A percentile compares a stretch with the other conserved stretches of the same genome.
These are phyloP conservation scores for Citrullus colocynthis DNA, from an alignment of 306 rosid species.

Conservation along the genomic window DNA sequence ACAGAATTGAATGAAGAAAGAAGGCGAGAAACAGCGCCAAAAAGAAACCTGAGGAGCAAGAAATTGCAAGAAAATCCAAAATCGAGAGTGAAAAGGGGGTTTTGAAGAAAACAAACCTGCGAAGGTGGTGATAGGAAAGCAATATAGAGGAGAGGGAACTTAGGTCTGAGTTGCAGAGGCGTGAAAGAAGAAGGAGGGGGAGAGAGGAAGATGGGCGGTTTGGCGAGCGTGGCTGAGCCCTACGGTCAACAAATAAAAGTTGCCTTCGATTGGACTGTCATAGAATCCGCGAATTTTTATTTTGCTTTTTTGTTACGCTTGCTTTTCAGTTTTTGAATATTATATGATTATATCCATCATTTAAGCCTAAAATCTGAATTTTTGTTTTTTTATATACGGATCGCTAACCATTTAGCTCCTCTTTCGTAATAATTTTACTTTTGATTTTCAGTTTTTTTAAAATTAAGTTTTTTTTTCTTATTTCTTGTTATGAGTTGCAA, in stretches of 20 bases:
- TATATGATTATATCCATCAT: background rate
- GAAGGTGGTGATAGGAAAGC: background rate
- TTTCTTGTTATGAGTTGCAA: no score
- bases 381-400: no score
- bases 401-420: no score
- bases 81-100: background rate
- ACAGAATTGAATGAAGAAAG: background rate
- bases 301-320: conserved; percentile 4
- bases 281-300: background rate
- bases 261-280: background rate
- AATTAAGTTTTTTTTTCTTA: no score
- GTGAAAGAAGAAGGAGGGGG: background rate
- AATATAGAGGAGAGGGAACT: background rate
- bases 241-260: background rate
- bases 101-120: background rate
- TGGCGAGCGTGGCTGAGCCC: background rate
- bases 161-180: conserved; percentile 1
- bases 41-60: background rate
- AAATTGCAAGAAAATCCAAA: background rate
- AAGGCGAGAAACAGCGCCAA: background rate
- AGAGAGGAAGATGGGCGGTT: background rate
- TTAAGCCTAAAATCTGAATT: no score
- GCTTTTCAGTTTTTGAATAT: background rate
- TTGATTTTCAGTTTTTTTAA: no score
- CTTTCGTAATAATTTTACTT: no score